Evolutionary conservation across 495 filamentous ascomycete species (phyloP).

Genomic region (Platismatia glauca): DNA sequence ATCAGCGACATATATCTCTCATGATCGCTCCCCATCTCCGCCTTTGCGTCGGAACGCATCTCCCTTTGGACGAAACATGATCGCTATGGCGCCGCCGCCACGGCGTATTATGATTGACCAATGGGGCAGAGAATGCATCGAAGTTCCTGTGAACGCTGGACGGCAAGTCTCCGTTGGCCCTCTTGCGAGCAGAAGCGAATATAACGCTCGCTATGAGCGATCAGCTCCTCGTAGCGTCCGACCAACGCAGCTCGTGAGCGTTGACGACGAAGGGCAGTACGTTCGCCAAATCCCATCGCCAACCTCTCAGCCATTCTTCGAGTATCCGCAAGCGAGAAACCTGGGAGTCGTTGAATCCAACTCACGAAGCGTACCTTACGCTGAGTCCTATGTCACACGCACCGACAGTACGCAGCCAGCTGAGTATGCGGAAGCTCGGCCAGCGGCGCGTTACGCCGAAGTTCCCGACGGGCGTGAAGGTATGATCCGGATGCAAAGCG

Average conservation of each 20-base stretch:
- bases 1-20: conserved; percentile 34
- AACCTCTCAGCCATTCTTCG: conserved; percentile 28
- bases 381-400: conserved; percentile 1
- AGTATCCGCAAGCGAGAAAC: conserved; percentile 33
- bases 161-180: conserved; percentile 38
- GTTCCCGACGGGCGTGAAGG: conserved; percentile 42
- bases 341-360: conserved; percentile 22
- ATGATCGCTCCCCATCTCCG: conserved; percentile 53
- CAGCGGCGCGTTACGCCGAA: conserved; percentile 36
- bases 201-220: conserved; percentile 36
- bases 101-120: conserved; percentile 61
- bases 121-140: conserved; percentile 61
- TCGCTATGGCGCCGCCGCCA: conserved; percentile 49
- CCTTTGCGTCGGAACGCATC: conserved; percentile 37
- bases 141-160: conserved; percentile 42
- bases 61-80: conserved; percentile 32
- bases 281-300: conserved; percentile 40
- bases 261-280: conserved; percentile 38
- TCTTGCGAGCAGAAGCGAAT: conserved; percentile 39
- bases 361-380: conserved; percentile 10
- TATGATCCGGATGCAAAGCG: conserved; percentile 47
- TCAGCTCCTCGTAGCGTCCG: conserved; percentile 32
- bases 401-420: conserved; percentile 36
- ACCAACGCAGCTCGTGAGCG: conserved; percentile 36
- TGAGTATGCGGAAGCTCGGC: conserved; percentile 35